phyloP scores from a whole-genome alignment of 805 yeast genomes.

The Zygosaccharomyces pseudorouxii region DNA sequence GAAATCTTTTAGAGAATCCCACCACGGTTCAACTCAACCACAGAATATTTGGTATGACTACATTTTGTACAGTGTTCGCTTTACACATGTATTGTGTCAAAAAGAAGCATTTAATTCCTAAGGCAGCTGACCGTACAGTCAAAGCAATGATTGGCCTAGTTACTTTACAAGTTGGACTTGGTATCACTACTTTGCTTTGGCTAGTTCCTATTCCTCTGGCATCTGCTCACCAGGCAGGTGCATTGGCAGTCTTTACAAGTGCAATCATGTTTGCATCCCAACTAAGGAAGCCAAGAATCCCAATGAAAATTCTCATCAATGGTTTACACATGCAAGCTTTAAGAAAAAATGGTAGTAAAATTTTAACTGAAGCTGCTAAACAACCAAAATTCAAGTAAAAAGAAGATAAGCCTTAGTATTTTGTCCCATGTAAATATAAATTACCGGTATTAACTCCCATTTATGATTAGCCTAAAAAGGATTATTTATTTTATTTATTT shows the following conservation, averaged over 20 bases:
- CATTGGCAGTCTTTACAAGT: conserved; percentile 78
- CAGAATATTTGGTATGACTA: conserved; percentile 75
- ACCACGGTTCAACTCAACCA: conserved; percentile 92
- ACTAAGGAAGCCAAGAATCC: conserved; percentile 53
- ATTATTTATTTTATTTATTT: conserved; percentile 1
- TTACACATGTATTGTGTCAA: conserved; percentile 64
- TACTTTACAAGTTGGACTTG: conserved; percentile 75
- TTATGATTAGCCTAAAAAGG: neutral
- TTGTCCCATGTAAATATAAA: neutral
- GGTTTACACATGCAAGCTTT: conserved; percentile 34
- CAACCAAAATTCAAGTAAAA: conserved; percentile 17
- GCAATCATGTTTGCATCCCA: conserved; percentile 59
- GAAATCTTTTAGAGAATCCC: conserved; percentile 92
- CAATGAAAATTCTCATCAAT: conserved; percentile 36
- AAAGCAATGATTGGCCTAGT: conserved; percentile 79
- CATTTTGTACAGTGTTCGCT: conserved; percentile 67
- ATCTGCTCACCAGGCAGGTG: conserved; percentile 96
- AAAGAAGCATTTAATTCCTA: conserved; percentile 54
- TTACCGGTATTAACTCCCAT: neutral
- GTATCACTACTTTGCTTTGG: conserved; percentile 79
- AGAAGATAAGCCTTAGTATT: neutral
- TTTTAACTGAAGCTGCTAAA: conserved; percentile 37
- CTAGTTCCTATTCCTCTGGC: conserved; percentile 91
- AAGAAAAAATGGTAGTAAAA: conserved; percentile 29
- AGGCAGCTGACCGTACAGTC: conserved; percentile 49